Evolutionary conservation across 352 stramenopile species (phyloP), one percentile per base, ranked within the genome.

Genomic region (Phytophthora idaei): DNA sequence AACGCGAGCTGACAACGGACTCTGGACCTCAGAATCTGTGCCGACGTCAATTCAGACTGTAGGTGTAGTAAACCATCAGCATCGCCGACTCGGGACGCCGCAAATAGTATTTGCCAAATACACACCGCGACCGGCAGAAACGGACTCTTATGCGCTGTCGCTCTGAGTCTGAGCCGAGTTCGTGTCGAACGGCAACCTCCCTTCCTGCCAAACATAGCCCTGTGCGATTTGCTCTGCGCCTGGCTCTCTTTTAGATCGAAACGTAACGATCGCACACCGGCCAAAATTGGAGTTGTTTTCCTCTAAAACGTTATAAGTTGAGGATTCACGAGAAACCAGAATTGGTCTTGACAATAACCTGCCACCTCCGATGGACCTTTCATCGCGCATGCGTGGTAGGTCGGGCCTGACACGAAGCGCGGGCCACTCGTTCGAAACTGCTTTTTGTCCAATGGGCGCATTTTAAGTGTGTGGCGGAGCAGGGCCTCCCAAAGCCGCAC

Each of bases 361-460:
- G 2, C 14, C 21, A 53, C n/a, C 15, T 31, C 5, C n/a, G 10
- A 52, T 70, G 17, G 3, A 37, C 50, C 59, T 61, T 5, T 44
- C 17, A 55, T 42, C 15, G 4, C 10, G 1, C 14, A 51, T 66
- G 27, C 5, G 31, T 59, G 39, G 25, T 36, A 48, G 7, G 32
- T 10, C 11, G 17, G 5, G 9, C 7, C 42, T 37, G 49, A 56
- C 42, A 39, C 57, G 44, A 51, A 45, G 17, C 36, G 54, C 61
- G 63, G 82, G 65, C 81, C 81, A 89, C 67, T 86, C 81, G 77
- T 89, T 89, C 77, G 53, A 77, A 85, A 75, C 60, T 5, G 9
- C 49, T 3, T 87, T 83, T 85, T 34, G 7, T 15, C 76, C 80
- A 90, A 85, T 90, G 32, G 2, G 1, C 1, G 21, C 21, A 21